Conservation (phyloP, 1,284 basidiomycete genomes). For the Omphalotus olearius region DNA sequence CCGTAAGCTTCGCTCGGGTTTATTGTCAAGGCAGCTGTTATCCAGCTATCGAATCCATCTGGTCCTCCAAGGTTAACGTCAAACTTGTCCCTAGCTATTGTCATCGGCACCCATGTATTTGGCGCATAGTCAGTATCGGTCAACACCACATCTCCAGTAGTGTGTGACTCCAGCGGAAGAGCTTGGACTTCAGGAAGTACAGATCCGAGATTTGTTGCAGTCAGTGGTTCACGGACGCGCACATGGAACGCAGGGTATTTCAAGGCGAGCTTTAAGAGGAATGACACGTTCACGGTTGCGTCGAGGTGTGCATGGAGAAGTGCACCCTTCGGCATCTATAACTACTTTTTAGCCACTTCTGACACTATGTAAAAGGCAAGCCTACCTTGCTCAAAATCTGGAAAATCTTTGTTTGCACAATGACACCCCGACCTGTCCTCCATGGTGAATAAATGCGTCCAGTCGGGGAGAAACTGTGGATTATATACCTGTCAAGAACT, state of each 20-base stretch:
- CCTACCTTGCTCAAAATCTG: slow-evolving; percentile 52
- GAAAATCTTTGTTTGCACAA: slow-evolving; percentile 56
- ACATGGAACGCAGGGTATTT: slow-evolving; percentile 57
- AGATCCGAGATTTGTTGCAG: slow-evolving; percentile 31
- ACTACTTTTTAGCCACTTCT: background rate
- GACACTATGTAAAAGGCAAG: background rate
- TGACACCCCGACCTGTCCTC: slow-evolving; percentile 47
- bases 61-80: slow-evolving; percentile 47
- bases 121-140: slow-evolving; percentile 38
- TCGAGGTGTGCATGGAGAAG: slow-evolving; percentile 70
- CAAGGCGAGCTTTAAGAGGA: slow-evolving; percentile 50
- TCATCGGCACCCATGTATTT: slow-evolving; percentile 50
- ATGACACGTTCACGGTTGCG: slow-evolving; percentile 54
- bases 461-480: no score
- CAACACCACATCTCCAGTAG: slow-evolving; percentile 30
- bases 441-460: slow-evolving; percentile 1
- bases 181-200: slow-evolving; percentile 48
- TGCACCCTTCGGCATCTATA: slow-evolving; percentile 73
- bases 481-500: slow-evolving; percentile 57
- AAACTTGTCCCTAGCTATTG: slow-evolving; percentile 51
- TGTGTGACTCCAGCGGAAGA: slow-evolving; percentile 32
- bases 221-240: slow-evolving; percentile 34
- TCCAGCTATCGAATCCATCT: slow-evolving; percentile 65
- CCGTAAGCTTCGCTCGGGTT: slow-evolving; percentile 65
- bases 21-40: slow-evolving; percentile 53